These are phyloP conservation scores for Xylaria sp. DNA, from an alignment of 2,329 filamentous ascomycete species.

Conservation along the genomic window DNA sequence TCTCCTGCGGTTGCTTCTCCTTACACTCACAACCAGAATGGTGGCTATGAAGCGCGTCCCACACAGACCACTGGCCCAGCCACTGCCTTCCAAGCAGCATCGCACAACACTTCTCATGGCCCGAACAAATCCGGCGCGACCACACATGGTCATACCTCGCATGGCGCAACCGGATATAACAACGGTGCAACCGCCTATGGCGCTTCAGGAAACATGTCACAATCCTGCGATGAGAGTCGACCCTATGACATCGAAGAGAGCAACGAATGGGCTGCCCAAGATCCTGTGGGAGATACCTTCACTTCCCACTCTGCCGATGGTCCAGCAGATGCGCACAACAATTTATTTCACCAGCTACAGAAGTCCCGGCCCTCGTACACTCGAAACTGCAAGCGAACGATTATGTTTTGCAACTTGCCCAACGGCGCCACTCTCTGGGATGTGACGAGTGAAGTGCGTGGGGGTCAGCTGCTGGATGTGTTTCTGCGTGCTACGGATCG, in stretches of 20 bases:
- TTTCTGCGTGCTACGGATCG: slow-evolving; percentile 56
- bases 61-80: not conserved
- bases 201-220: slow-evolving; percentile 4
- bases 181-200: not conserved
- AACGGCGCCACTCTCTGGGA: slow-evolving; percentile 60
- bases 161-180: too few species aligned
- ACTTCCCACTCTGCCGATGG: slow-evolving; percentile 23
- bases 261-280: slow-evolving; percentile 22
- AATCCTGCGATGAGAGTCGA: slow-evolving; percentile 7
- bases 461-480: slow-evolving; percentile 66
- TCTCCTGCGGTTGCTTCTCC: slow-evolving; percentile 5
- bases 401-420: slow-evolving; percentile 59
- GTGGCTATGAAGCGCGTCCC: slow-evolving; percentile 7
- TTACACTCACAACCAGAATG: slow-evolving; percentile 12
- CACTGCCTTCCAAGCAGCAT: slow-evolving; percentile 2
- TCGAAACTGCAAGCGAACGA: slow-evolving; percentile 46
- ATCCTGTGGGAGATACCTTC: slow-evolving; percentile 18
- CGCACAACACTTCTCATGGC: slow-evolving; percentile 5
- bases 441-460: slow-evolving; percentile 58
- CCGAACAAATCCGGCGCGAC: not conserved
- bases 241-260: slow-evolving; percentile 11
- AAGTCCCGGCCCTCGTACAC: slow-evolving; percentile 30
- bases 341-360: slow-evolving; percentile 10
- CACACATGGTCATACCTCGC: too few species aligned
- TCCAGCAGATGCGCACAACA: slow-evolving; percentile 15